Base-by-base conservation (phyloP, 306 rosid genomes). In the Sesbania bispinosa region DNA sequence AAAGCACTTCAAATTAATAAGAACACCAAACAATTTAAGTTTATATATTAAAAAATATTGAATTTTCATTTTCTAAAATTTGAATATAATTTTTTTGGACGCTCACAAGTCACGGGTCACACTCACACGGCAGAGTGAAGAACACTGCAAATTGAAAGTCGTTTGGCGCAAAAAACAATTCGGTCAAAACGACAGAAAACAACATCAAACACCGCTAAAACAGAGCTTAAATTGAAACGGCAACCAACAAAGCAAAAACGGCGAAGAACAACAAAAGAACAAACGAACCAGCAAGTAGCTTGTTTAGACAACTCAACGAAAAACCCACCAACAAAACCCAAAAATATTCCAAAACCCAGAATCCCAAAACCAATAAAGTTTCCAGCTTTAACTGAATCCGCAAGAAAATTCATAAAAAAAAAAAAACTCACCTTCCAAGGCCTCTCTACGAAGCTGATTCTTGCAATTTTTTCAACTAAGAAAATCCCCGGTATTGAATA, bases 171-270 rank as follows among this genome's bases (percentile, higher is more conserved):
- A 0, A 33, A 55, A 77, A 76, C 38, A 42, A 7, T 83, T 62
- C 69, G 16, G 71, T 81, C 79, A 38, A 79, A 46, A 79, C 43
- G 77, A 79, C 68, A 51, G 24, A 65, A 42, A 19, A 54, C 71
- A 79, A 36, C 73, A 52, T 23, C n/a, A 27, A 62, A 77, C 60
- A 59, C 67, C 71, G 19, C 27, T n/a, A n/a, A 33, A 26, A n/a
- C n/a, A 70, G 6, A 30, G 29, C 67, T 27, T 7, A 21, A 68
- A 78, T 54, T 3, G 32, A 77, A 78, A 38, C 76, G 32, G 39
- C 52, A 69, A 78, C 43, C 27, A 59, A 20, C 42, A 52, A 77
- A 27, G 79, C 39, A 61, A 13, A 59, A 62, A 26, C 48, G 18
- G 16, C 47, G 74, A 75, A 21, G 38, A 52, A 29, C 20, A 66